Percentiles rank a stretch among this genome's conserved stretches.
Evolutionary conservation across 371 early-diverging fungal species (phyloP).

Genomic region (Apophysomyces trapeziformis): DNA sequence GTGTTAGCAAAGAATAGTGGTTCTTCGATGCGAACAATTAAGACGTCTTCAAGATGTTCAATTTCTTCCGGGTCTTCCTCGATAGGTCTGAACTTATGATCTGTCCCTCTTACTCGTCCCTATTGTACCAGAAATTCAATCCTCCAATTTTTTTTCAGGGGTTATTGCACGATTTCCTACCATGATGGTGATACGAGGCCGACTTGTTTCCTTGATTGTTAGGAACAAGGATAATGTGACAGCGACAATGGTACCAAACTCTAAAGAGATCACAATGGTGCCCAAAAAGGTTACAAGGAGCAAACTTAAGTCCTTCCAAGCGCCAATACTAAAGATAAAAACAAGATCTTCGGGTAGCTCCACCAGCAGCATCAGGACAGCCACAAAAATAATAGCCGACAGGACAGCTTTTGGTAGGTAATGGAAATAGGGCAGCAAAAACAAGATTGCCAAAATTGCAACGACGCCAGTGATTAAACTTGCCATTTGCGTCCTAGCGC

Average conservation of each 20-base stretch:
- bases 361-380: conserved; percentile 81
- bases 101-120: conserved; percentile 52
- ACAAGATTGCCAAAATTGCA: conserved; percentile 78
- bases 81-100: conserved; percentile 56
- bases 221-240: conserved; percentile 84
- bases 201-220: conserved; percentile 89
- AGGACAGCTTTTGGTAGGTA: conserved; percentile 88
- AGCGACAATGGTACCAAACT: conserved; percentile 89
- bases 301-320: conserved; percentile 86
- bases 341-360: conserved; percentile 79
- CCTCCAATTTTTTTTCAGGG: conserved; percentile 6
- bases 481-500: conserved; percentile 88
- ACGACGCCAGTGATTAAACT: conserved; percentile 79
- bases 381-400: conserved; percentile 85
- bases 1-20: conserved; percentile 94
- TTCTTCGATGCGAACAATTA: conserved; percentile 90
- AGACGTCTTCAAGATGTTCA: conserved; percentile 79
- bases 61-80: conserved; percentile 63
- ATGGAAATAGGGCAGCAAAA: conserved; percentile 80
- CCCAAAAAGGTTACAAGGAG: conserved; percentile 80
- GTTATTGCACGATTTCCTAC: conserved; percentile 31
- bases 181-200: conserved; percentile 81
- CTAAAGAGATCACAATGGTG: conserved; percentile 85
- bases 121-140: conserved; percentile 11
- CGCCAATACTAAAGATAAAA: conserved; percentile 82